A percentile compares a stretch with the other conserved stretches of the same genome.
phyloP scores from a whole-genome alignment of 257 asterid genomes.

The Datura wrightii region DNA sequence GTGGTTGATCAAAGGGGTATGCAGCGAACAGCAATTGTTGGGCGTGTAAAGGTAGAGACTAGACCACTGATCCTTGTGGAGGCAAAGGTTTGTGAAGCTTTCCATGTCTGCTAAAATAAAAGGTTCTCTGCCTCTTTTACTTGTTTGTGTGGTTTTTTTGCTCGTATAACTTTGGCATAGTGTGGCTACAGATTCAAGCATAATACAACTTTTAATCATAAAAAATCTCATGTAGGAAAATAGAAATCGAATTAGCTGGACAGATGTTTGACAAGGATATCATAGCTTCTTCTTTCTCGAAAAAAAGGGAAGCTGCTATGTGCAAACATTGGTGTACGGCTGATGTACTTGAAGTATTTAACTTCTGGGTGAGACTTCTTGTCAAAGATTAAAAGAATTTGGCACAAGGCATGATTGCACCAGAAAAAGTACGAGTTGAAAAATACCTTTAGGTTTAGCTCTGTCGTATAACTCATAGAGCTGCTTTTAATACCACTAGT shows the following conservation, averaged over 20 bases:
- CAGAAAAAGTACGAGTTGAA: not conserved
- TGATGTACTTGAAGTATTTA: not conserved
- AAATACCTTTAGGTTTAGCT: constrained; percentile 5
- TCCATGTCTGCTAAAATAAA: not conserved
- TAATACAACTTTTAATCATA: not conserved
- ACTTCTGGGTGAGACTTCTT: not conserved
- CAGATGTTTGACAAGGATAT: not conserved
- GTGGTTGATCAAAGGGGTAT: constrained; percentile 72
- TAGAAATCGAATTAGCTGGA: not conserved
- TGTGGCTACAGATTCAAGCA: constrained; percentile 1
- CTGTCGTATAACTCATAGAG: not conserved
- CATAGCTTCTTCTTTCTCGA: not conserved
- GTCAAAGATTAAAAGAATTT: not conserved
- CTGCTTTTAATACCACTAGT: not conserved
- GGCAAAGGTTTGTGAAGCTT: constrained; percentile 63
- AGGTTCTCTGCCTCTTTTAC: not conserved
- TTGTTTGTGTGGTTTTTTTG: not conserved
- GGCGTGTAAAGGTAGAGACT: constrained; percentile 90
- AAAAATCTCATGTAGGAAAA: constrained; percentile 2
- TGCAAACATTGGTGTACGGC: not conserved
- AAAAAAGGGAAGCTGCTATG: not conserved
- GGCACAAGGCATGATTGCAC: not conserved
- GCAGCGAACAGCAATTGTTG: constrained; percentile 80
- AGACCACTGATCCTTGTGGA: constrained; percentile 81
- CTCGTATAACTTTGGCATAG: not conserved